Evolutionary conservation across 371 early-diverging fungal species (phyloP).

Genomic region (Mucor circinelloides): DNA sequence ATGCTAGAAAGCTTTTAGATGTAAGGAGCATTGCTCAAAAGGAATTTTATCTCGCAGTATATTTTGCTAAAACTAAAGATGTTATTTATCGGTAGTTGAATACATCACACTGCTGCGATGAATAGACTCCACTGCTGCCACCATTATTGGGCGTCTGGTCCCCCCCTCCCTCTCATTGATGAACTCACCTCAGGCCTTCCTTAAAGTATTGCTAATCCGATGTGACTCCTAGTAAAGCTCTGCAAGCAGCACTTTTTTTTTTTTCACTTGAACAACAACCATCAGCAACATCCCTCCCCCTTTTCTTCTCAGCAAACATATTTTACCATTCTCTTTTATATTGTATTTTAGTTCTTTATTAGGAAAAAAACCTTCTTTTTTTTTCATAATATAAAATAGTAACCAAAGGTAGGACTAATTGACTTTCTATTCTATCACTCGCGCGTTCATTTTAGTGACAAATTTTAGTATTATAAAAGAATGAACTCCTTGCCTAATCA

Average conservation of each 20-base stretch:
- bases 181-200: background rate
- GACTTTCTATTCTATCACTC: background rate
- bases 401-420: constrained; percentile 4
- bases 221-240: background rate
- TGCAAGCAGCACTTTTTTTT: background rate
- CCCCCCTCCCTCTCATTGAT: too few species aligned
- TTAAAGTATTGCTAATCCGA: background rate
- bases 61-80: too few species aligned
- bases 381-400: background rate
- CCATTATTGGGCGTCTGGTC: too few species aligned
- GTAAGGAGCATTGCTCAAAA: too few species aligned
- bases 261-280: background rate
- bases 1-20: too few species aligned
- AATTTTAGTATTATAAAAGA: background rate
- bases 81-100: too few species aligned
- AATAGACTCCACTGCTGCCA: too few species aligned
- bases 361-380: constrained; percentile 2
- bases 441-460: background rate
- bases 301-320: background rate
- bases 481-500: constrained; percentile 26
- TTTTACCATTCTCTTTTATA: constrained; percentile 3
- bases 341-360: constrained; percentile 6
- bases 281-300: background rate
- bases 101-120: too few species aligned
- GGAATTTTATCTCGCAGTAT: too few species aligned